phyloP scores from a whole-genome alignment of 139 green algal genomes.

The Dunaliella sp. region DNA sequence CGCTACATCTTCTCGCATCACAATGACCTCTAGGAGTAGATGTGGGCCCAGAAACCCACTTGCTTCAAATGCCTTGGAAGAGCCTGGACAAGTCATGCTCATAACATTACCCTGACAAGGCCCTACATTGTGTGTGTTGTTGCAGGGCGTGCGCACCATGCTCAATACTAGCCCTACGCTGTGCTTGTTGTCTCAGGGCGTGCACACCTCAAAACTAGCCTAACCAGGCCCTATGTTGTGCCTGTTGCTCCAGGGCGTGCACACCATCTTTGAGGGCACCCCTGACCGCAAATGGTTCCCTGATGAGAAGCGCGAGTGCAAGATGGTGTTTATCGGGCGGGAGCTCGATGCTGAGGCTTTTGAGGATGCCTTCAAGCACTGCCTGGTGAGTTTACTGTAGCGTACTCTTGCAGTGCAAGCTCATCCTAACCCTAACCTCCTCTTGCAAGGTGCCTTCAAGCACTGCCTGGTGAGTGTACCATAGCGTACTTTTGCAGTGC shows the following conservation, averaged over 20 bases:
- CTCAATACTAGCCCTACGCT: constrained; percentile 86
- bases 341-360: constrained; percentile 74
- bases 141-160: constrained; percentile 87
- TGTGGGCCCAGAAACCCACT: too few relatives aligned
- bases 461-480: constrained; percentile 51
- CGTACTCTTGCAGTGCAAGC: background rate
- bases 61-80: too few relatives aligned
- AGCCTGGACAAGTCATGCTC: too few relatives aligned
- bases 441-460: constrained; percentile 42
- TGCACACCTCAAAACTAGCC: too few relatives aligned
- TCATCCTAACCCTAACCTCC: background rate
- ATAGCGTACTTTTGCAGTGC: background rate
- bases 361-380: constrained; percentile 51
- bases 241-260: constrained; percentile 87
- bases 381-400: constrained; percentile 48
- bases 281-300: constrained; percentile 77
- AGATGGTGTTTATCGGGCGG: constrained; percentile 86
- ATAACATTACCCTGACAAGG: too few relatives aligned
- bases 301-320: constrained; percentile 60
- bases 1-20: too few relatives aligned
- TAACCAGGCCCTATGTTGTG: too few relatives aligned
- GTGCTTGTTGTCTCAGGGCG: constrained; percentile 70
- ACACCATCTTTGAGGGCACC: constrained; percentile 89
- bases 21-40: too few relatives aligned
- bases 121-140: too few relatives aligned